Percentiles rank a stretch among this genome's conserved stretches.
Conservation (phyloP, 2,329 filamentous ascomycete genomes). For the Emergomyces pasteurianus region DNA sequence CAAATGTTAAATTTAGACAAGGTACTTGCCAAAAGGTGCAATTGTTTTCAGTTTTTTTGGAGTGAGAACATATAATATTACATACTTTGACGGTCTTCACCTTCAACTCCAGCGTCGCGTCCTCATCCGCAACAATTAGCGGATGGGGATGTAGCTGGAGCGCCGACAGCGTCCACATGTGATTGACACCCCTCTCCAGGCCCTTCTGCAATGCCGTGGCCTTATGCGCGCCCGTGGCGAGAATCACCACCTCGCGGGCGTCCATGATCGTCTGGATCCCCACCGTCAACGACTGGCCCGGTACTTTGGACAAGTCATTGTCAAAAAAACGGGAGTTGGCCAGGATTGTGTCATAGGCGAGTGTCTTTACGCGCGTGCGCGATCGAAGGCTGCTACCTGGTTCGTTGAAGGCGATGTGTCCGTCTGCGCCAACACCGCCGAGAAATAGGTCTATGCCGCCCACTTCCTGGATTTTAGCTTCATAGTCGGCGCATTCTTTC, state of each 20-base stretch:
- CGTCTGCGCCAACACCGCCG: slow-evolving; percentile 73
- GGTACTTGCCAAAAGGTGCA: neutral
- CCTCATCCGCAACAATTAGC: slow-evolving; percentile 73
- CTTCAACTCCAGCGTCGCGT: slow-evolving; percentile 60
- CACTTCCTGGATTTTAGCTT: slow-evolving; percentile 59
- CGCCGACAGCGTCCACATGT: slow-evolving; percentile 81
- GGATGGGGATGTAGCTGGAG: slow-evolving; percentile 71
- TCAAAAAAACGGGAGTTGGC: slow-evolving; percentile 78
- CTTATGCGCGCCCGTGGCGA: slow-evolving; percentile 73
- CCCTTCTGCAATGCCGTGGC: slow-evolving; percentile 66
- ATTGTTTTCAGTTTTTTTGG: neutral
- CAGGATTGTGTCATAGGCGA: slow-evolving; percentile 76
- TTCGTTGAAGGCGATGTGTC: slow-evolving; percentile 86
- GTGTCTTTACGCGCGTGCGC: slow-evolving; percentile 71
- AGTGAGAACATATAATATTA: neutral
- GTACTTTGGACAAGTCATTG: slow-evolving; percentile 61
- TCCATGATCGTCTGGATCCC: slow-evolving; percentile 76
- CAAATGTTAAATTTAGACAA: neutral
- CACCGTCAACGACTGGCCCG: slow-evolving; percentile 71
- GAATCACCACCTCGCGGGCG: slow-evolving; percentile 68
- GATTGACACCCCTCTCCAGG: slow-evolving; percentile 70
- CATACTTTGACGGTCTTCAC: slow-evolving; percentile 55
- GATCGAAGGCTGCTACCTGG: slow-evolving; percentile 68
- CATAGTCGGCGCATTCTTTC: slow-evolving; percentile 67
- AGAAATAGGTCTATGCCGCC: slow-evolving; percentile 81